Base-by-base conservation (phyloP, 2,329 filamentous ascomycete species). In the Ophiostoma himal-ulmi region DNA sequence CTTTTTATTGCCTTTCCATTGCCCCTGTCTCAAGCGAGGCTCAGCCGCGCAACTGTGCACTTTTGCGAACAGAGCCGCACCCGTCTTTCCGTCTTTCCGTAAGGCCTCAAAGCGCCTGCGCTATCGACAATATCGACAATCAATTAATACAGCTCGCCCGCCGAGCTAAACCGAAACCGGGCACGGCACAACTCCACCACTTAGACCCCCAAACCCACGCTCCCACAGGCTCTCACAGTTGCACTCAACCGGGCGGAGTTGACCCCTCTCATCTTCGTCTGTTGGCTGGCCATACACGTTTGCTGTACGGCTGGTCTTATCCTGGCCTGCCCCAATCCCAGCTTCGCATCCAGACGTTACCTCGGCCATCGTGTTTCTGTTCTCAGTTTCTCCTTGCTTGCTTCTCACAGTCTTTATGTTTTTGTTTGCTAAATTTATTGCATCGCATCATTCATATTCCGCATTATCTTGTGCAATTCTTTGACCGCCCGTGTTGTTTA, bases 151-250 rank as follows among this genome's bases (percentile, higher is more conserved):
- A 62, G 30, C 60, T 37, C 30, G 8, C 36, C 62, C 36, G 20
- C 62, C 34, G 34, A 60, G 57, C 62, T 65, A 65, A 65, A 36
- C 62, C 62, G 36, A 39, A 65, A 39, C 62, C 20, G 41, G 62
- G n/a, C 36, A 39, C 62, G 62, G 20, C 62, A 37, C 30, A 20
- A n/a, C 60, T 64, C 60, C 60, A 64, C 60, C 60, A 64, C 60
- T 64, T 65, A 65, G 41, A 39, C 62, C 36, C 60, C 36, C 62
- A 65, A 36, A n/a, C 17, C 37, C 54, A 34, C n/a, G 14, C 20
- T 64, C 34, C 44, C 17, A 20, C 37, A 48, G n/a, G 17, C 44
- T 20, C 44, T n/a, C 17, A 48, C 44, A 48, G 17, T 41, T 39
- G 11, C 20, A 65, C 20, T 39, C 20, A 39, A 22, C 30, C 30